A percentile compares a stretch with the other conserved stretches of the same genome.
phyloP scores from a whole-genome alignment of 768 basidiomycete species.

The Lactifluus echinatus region DNA sequence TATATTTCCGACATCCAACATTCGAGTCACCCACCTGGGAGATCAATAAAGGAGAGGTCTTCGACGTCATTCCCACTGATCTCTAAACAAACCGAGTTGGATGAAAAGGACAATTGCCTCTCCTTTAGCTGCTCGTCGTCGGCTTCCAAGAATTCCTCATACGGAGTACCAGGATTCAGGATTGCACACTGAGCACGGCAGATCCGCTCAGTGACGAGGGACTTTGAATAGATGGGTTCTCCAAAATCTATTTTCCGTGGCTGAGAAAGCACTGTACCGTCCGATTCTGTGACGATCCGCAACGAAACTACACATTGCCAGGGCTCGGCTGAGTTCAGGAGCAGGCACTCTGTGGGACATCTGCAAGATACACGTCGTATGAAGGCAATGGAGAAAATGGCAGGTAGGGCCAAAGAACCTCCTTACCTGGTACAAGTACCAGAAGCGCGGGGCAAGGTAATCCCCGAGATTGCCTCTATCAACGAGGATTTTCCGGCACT shows the following conservation, averaged over 20 bases:
- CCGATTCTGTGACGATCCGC: slow-evolving; percentile 24
- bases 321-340: slow-evolving; percentile 23
- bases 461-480: slow-evolving; percentile 68
- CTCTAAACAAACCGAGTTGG: slow-evolving; percentile 30
- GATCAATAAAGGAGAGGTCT: slow-evolving; percentile 34
- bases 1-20: too few relatives aligned
- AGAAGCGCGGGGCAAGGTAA: slow-evolving; percentile 59
- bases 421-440: slow-evolving; percentile 66
- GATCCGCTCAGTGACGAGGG: slow-evolving; percentile 55
- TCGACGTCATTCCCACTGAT: slow-evolving; percentile 32
- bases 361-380: slow-evolving; percentile 17
- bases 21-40: slow-evolving; percentile 28
- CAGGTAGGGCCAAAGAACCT: too few relatives aligned
- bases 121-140: slow-evolving; percentile 23
- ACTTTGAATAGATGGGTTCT: slow-evolving; percentile 38
- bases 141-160: slow-evolving; percentile 32
- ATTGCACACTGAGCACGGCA: slow-evolving; percentile 58
- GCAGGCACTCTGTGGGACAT: slow-evolving; percentile 32
- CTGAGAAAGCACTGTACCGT: slow-evolving; percentile 31
- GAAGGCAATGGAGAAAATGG: neutral
- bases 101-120: slow-evolving; percentile 28
- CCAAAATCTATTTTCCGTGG: slow-evolving; percentile 23
- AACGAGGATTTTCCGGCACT: slow-evolving; percentile 72
- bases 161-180: slow-evolving; percentile 41
- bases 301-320: slow-evolving; percentile 32